A percentile compares a stretch with the other conserved stretches of the same genome.
These are phyloP conservation scores for Apiospora koreana DNA, from an alignment of 2,329 filamentous ascomycete genomes.

Conservation along the genomic window DNA sequence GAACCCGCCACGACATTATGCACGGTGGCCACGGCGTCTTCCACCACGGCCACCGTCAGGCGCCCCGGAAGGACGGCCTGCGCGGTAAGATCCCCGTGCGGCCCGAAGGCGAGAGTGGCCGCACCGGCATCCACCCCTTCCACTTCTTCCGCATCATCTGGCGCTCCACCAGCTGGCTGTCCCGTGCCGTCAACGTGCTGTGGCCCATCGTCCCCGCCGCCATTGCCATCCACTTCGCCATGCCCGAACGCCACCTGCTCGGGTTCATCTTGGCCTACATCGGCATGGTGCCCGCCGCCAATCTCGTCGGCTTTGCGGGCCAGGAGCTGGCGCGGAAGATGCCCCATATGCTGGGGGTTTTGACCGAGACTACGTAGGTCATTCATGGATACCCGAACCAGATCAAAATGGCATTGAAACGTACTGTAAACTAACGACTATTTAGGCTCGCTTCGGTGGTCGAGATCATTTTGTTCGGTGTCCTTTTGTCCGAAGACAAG, in stretches of 20 bases:
- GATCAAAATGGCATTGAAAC: too few species aligned
- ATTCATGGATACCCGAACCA: conserved; percentile 28
- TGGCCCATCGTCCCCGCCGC: conserved; percentile 76
- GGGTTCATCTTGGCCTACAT: conserved; percentile 74
- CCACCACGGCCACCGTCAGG: conserved; percentile 4
- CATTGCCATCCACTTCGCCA: conserved; percentile 57
- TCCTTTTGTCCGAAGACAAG: conserved; percentile 50
- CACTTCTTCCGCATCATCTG: conserved; percentile 66
- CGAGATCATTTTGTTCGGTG: conserved; percentile 81
- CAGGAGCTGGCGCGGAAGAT: conserved; percentile 73
- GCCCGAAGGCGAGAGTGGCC: conserved; percentile 64
- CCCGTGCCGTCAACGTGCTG: conserved; percentile 67
- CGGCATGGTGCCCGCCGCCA: conserved; percentile 76
- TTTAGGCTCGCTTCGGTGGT: conserved; percentile 68
- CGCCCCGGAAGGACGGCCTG: conserved; percentile 15
- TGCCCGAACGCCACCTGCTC: conserved; percentile 51
- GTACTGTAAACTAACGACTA: conserved; percentile 18
- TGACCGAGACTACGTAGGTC: conserved; percentile 58
- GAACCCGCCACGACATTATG: conserved; percentile 14
- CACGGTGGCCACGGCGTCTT: not conserved
- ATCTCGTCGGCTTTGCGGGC: conserved; percentile 73
- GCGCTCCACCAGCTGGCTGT: conserved; percentile 63
- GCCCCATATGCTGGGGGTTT: conserved; percentile 69
- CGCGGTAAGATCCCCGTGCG: conserved; percentile 30
- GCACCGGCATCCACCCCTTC: conserved; percentile 63